Base-by-base conservation (phyloP, 2,329 filamentous ascomycete species). In the Gaeumannomyces sp. region DNA sequence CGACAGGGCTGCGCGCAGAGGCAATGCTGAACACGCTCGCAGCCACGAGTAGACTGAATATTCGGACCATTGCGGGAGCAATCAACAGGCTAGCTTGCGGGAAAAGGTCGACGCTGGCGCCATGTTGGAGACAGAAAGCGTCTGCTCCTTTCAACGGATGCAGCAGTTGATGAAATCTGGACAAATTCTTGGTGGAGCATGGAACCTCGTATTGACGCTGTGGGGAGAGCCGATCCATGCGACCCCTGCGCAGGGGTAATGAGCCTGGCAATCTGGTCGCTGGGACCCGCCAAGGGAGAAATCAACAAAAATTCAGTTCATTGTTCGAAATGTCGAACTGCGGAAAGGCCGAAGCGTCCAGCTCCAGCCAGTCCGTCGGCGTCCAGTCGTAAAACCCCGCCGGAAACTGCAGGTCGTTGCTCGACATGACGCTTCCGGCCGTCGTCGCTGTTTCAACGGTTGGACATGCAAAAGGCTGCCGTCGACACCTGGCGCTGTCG, bases 381-480 rank as follows among this genome's bases (percentile, higher is more conserved):
- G 59, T 28, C 59, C 59, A 61, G 33, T 61, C 59, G 33, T 61
- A 27, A 38, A 61, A 61, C 7, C n/a, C 59, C 8, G n/a, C 59
- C 27, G 59, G 33, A 25, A 61, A 19, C 14, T 38, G 33, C 4
- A 27, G n/a, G n/a, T 61, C 59, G 13, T 5, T 16, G 25, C 59
- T 64, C 2, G 60, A 62, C 65, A 68, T 66, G 2, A 35, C 22
- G 64, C 53, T 13, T 66, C 66, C 14, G 67, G 58, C 27, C 19
- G 27, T 29, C 10, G 58, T 25, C 5, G 22, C 59, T 27, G 10
- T 8, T 16, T 38, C 33, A 11, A 45, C 19, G 22, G 31, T 35
- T 35, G 33, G 3, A 13, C 59, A 8, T 33, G 8, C 33, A 45
- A 33, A 10, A 27, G 13, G 6, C 38, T 7, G 5, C n/a, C 10